Base-by-base conservation (phyloP, 257 asterid species). In the Paraleonurus japonicus region DNA sequence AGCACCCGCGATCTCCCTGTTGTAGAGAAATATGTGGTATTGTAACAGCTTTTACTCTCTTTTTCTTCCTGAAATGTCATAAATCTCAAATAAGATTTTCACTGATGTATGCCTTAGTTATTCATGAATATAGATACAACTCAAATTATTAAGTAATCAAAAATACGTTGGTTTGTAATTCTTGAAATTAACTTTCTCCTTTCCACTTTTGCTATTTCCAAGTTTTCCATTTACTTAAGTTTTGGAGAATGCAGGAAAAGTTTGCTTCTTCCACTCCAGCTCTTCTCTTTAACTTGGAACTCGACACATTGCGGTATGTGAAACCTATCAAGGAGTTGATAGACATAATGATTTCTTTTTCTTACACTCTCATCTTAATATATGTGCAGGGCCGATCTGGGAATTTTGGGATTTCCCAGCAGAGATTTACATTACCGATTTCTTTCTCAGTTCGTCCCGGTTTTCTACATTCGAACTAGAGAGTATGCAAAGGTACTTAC, bases 1-100 rank as follows among this genome's bases (percentile, higher is more conserved):
- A 94, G 99, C 87, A 84, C 99, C 3, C 86, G 86, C 2, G 99
- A 94, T 79, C 87, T 94, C 64, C 70, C 96, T 53, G 72, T 48
- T 50, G 83, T 94, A 76, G 96, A 94, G 96, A 86, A 88, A 92
- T 94, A 88, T 61, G 89, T 88, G 99, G 99, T 94, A 88, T 41
- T 94, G 71, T 50, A 47, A 73, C 75, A 80, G 58, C 74, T 78
- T 68, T 70, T 39, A 48, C 35, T 35, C 50, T 47, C 55, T 58
- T 59, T 54, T 65, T 71, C 68, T 69, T 33, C 58, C 9, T 53
- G 23, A 68, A 72, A 30, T 54, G 27, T 30, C 39, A 13, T 26
- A 2, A 41, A 28, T 57, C 68, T 62, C n/a, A 12, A 48, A 50
- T 53, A 17, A 22, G 1, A 4, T 13, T 55, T 55, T 57, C 20